Percentiles rank a stretch among this genome's conserved stretches.
Conservation (phyloP, 768 basidiomycete species). For the Hortiboletus flavorubellus region DNA sequence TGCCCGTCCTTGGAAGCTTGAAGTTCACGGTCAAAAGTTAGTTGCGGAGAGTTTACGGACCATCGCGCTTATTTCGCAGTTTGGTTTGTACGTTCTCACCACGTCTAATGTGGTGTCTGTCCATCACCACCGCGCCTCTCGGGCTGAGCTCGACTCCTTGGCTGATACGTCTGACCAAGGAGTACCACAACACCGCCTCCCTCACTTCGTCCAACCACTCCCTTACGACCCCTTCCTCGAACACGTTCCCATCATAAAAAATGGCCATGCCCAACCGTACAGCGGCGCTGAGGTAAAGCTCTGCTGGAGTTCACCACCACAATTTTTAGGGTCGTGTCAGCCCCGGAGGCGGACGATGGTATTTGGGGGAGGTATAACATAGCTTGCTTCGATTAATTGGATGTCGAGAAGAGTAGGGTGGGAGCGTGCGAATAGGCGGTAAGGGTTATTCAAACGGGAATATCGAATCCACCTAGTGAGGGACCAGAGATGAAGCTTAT, state of each 20-base stretch:
- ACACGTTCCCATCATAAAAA: constrained; percentile 46
- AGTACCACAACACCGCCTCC: constrained; percentile 30
- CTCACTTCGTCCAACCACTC: constrained; percentile 37
- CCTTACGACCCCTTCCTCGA: constrained; percentile 31
- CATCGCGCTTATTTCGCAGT: neutral
- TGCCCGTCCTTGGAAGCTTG: too few species aligned
- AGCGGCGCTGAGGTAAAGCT: constrained; percentile 39
- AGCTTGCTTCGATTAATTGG: constrained; percentile 4
- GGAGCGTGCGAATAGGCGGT: constrained; percentile 16
- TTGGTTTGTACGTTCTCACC: neutral
- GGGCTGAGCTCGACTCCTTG: too few species aligned
- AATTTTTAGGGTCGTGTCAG: neutral
- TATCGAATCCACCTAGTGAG: constrained; percentile 31
- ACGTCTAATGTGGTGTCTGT: neutral
- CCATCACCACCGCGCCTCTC: too few species aligned
- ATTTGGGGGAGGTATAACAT: neutral
- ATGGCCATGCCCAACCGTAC: constrained; percentile 30
- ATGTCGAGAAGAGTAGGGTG: constrained; percentile 17
- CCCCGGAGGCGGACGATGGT: neutral
- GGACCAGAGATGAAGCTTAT: too few species aligned
- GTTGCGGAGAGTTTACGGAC: too few species aligned
- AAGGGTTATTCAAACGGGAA: constrained; percentile 21
- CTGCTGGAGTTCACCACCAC: constrained; percentile 14
- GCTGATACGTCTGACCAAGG: constrained; percentile 15
- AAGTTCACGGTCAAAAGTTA: too few species aligned